phyloP scores from a whole-genome alignment of 805 yeast species.

The Starmerella sirachaensis region DNA sequence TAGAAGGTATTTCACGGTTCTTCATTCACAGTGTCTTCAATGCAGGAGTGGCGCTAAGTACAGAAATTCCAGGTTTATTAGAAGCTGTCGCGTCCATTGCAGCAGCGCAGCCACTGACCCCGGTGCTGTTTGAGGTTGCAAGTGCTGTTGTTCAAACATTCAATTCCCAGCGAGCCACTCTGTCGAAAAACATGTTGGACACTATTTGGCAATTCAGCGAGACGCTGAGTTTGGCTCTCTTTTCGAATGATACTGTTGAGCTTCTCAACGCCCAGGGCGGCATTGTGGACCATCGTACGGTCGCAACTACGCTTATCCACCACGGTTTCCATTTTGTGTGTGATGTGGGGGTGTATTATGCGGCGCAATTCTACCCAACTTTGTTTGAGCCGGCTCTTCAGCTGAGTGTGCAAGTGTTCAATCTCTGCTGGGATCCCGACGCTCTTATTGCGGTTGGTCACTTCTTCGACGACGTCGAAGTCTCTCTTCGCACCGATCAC shows the following conservation, averaged over 20 bases:
- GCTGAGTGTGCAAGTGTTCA: constrained; percentile 13
- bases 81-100: constrained; percentile 1
- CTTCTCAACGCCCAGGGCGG: constrained; percentile 13
- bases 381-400: constrained; percentile 33
- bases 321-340: constrained; percentile 20
- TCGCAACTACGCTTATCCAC: constrained; percentile 6
- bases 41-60: constrained; percentile 9
- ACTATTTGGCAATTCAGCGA: constrained; percentile 77
- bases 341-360: constrained; percentile 15
- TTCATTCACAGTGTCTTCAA: constrained; percentile 17
- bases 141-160: constrained; percentile 16
- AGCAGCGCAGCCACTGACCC: constrained; percentile 3
- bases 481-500: constrained; percentile 1
- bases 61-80: constrained; percentile 8
- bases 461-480: constrained; percentile 58
- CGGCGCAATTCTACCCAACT: constrained; percentile 10
- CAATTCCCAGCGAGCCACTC: constrained; percentile 10
- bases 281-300: constrained; percentile 11
- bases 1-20: constrained; percentile 16
- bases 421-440: constrained; percentile 44
- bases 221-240: constrained; percentile 61
- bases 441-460: constrained; percentile 61
- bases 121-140: constrained; percentile 17
- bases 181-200: constrained; percentile 40
- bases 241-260: constrained; percentile 29